Base-by-base conservation (phyloP, 1,139 yeast species). In the Hansenula anomala region DNA sequence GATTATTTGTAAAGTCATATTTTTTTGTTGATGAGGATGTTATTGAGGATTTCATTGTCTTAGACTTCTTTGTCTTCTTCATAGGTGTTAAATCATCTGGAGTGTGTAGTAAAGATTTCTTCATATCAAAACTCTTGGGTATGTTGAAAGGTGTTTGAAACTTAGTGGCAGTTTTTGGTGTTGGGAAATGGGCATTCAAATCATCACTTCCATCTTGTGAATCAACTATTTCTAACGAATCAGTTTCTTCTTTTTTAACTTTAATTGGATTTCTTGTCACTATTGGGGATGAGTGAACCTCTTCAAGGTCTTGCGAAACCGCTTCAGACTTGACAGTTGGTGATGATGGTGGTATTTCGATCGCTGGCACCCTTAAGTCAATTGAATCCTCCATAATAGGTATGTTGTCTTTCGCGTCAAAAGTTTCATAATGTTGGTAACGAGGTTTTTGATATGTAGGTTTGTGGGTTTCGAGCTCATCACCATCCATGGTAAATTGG, bases 11-110 rank as follows among this genome's bases (percentile, higher is more conserved):
- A 7, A 41, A 45, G 40, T 49, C 56, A n/a, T n/a, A n/a, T n/a
- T n/a, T n/a, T n/a, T n/a, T n/a, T n/a, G n/a, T n/a, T n/a, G n/a
- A 6, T 20, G 22, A 20, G 22, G 22, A 6, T 20, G 22, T 20
- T 20, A 9, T 20, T 20, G 6, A 40, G 30, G 12, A 45, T 45
- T 43, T 45, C 11, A 26, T 19, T 34, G 30, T 14, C 34, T 33
- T 24, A 19, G 34, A 30, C 5, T 16, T 23, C 17, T 39, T 38
- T 2, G 36, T 20, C 13, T 39, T 44, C 30, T 50, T 45, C 33
- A 44, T 30, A 8, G 54, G 52, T 1, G 54, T 46, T 3, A 33
- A 32, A 19, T 44, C 52, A 6, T 36, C 20, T 3, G 56, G 55
- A 0, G 53, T 50, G 14, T 47, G 40, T 9, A 43, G 24, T 3